Conservation (phyloP, 176 grass and related monocot genomes). For the Raddia distichophylla region DNA sequence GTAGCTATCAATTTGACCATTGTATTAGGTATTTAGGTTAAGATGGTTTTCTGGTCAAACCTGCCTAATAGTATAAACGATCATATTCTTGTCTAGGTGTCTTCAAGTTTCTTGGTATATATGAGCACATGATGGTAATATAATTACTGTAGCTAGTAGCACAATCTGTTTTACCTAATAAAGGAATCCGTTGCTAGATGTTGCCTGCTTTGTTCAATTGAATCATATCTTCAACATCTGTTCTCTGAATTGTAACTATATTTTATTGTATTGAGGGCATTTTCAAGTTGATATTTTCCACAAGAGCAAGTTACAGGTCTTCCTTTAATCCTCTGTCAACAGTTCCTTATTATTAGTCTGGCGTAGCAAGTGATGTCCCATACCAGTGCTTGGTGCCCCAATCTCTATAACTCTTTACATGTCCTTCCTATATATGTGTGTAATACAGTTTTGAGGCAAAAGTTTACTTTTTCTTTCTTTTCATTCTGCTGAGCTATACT, state of each 20-base stretch:
- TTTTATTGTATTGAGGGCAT: not conserved
- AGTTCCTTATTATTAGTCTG: not conserved
- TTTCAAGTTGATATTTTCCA: not conserved
- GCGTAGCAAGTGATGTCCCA: not conserved
- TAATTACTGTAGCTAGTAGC: constrained; percentile 2
- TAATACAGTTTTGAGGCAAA: constrained; percentile 6
- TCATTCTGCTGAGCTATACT: constrained; percentile 11
- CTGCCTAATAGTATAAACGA: too few relatives aligned
- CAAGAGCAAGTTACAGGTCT: not conserved
- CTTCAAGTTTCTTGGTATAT: constrained; percentile 2
- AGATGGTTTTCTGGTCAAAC: not conserved
- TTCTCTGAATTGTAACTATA: not conserved
- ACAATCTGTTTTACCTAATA: not conserved
- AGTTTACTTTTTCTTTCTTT: constrained; percentile 19
- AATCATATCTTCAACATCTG: not conserved
- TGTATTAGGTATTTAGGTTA: constrained; percentile 7
- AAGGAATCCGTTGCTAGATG: not conserved
- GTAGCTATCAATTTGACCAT: not conserved
- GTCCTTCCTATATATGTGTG: not conserved
- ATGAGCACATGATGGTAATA: not conserved
- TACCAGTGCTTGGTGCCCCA: not conserved
- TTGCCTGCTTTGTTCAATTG: not conserved
- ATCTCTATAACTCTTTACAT: not conserved
- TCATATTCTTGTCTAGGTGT: not conserved
- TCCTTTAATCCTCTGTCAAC: not conserved